These are phyloP conservation scores for Colletotrichum musicola DNA, from an alignment of 2,329 filamentous ascomycete species.

Conservation along the genomic window DNA sequence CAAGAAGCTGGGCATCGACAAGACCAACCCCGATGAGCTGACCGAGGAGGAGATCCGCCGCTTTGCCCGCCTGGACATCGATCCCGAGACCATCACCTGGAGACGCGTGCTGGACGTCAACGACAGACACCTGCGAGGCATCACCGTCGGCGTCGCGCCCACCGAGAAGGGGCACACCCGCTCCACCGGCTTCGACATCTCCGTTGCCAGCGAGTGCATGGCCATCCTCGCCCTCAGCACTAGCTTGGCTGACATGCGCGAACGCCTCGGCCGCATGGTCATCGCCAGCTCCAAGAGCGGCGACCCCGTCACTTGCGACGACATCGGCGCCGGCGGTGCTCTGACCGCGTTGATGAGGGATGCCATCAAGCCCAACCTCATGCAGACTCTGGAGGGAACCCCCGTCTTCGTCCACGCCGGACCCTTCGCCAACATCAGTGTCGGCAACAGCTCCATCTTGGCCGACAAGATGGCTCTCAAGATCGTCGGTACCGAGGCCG, in stretches of 20 bases:
- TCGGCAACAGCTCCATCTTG: slow-evolving; percentile 94
- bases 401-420: slow-evolving; percentile 98
- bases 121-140: slow-evolving; percentile 89
- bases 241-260: slow-evolving; percentile 87
- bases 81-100: slow-evolving; percentile 98
- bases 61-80: slow-evolving; percentile 96
- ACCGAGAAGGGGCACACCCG: slow-evolving; percentile 92
- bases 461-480: slow-evolving; percentile 97
- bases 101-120: slow-evolving; percentile 96
- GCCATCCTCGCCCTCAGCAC: slow-evolving; percentile 96
- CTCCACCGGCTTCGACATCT: slow-evolving; percentile 96
- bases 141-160: slow-evolving; percentile 88
- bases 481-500: slow-evolving; percentile 91
- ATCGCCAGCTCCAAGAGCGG: slow-evolving; percentile 87
- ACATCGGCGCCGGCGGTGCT: slow-evolving; percentile 92
- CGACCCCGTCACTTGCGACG: slow-evolving; percentile 95
- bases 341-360: slow-evolving; percentile 96
- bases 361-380: slow-evolving; percentile 98
- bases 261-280: slow-evolving; percentile 95
- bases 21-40: slow-evolving; percentile 91
- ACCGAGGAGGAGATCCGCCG: slow-evolving; percentile 88
- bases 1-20: slow-evolving; percentile 95
- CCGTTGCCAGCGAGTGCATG: slow-evolving; percentile 98
- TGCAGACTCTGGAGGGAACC: slow-evolving; percentile 98
- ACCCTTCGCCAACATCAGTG: slow-evolving; percentile 98